Conservation (phyloP, 2,329 filamentous ascomycete genomes). For the Cordyceps militaris region DNA sequence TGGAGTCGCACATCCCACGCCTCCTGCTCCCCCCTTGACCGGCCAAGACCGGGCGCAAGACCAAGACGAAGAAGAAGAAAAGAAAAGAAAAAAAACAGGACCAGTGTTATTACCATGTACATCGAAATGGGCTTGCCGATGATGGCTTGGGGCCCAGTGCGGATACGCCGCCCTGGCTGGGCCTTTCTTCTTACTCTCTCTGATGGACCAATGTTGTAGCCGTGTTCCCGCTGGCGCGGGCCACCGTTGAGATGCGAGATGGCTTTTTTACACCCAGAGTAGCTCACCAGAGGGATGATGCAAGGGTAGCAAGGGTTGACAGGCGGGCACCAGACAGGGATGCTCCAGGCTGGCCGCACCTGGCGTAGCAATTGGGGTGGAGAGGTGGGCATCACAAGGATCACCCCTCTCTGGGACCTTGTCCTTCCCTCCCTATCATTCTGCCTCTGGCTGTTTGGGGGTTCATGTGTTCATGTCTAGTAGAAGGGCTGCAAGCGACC, state of each 20-base stretch:
- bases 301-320: conserved; percentile 13
- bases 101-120: too few relatives aligned
- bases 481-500: too few relatives aligned
- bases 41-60: conserved; percentile 1
- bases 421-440: neutral
- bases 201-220: conserved; percentile 1
- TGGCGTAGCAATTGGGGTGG: conserved; percentile 2
- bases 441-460: neutral
- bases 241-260: conserved; percentile 13
- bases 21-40: neutral
- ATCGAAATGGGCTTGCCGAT: conserved; percentile 2
- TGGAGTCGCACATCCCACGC: neutral
- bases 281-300: conserved; percentile 10
- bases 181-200: neutral
- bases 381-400: conserved; percentile 11
- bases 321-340: conserved; percentile 11
- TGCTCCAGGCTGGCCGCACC: conserved; percentile 2
- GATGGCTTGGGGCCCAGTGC: neutral
- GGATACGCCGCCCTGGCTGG: neutral
- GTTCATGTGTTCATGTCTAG: neutral
- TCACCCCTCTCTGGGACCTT: neutral
- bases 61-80: too few relatives aligned
- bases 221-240: conserved; percentile 11
- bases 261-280: neutral
- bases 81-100: too few relatives aligned